Evolutionary conservation across 768 basidiomycete species (phyloP).

Genomic region (Tylopilus subfusipes): DNA sequence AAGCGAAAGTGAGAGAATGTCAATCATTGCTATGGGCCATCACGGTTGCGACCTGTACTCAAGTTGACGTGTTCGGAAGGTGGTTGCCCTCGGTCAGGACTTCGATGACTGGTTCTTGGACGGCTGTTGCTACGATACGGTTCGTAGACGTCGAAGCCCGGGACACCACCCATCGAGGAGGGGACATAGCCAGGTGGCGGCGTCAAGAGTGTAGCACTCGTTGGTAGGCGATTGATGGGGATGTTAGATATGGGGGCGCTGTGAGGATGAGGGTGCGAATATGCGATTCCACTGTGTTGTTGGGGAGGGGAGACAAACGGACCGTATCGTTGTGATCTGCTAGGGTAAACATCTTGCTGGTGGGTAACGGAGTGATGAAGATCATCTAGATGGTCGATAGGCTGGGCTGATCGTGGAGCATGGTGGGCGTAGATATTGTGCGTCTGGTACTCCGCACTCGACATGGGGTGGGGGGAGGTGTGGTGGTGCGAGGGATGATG

Average conservation of each 20-base stretch:
- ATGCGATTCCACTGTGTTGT: conserved; percentile 14
- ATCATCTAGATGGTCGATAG: conserved; percentile 15
- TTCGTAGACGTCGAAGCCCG: conserved; percentile 16
- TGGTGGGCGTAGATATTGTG: conserved; percentile 27
- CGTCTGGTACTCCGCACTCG: conserved; percentile 22
- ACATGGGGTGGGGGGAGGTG: conserved; percentile 26
- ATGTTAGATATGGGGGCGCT: conserved; percentile 17
- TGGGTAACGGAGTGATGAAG: conserved; percentile 18
- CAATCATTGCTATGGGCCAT: conserved; percentile 5
- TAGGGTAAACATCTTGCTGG: conserved; percentile 19
- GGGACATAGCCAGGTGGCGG: conserved; percentile 61
- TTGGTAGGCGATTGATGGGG: conserved; percentile 45
- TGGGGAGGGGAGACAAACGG: conserved; percentile 17
- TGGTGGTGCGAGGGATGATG: conserved; percentile 18
- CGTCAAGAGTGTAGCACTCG: conserved; percentile 67
- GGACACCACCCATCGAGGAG: conserved; percentile 29
- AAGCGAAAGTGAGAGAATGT: not conserved
- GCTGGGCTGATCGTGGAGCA: conserved; percentile 14
- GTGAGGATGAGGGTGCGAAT: conserved; percentile 27
- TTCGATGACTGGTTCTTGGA: conserved; percentile 41
- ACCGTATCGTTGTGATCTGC: conserved; percentile 28
- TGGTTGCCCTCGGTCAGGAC: conserved; percentile 21
- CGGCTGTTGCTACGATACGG: conserved; percentile 39
- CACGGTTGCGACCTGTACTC: conserved; percentile 8
- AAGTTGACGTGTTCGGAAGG: conserved; percentile 17